Conservation (phyloP, 2,329 filamentous ascomycete species). For the Fusarium marasasianum region DNA sequence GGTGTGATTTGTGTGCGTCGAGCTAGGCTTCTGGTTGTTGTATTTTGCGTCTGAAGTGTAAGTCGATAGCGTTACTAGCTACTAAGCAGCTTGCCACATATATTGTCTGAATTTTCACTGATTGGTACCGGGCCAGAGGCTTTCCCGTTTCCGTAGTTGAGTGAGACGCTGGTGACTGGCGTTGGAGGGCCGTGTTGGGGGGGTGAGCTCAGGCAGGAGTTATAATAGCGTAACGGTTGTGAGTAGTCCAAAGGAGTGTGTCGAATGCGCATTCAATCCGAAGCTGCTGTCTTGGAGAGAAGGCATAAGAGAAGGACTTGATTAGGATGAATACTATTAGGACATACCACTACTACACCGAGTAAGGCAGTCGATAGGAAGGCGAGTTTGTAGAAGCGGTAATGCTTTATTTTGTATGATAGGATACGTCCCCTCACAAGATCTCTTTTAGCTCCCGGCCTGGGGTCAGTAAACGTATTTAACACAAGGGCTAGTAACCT, state of each 20-base stretch:
- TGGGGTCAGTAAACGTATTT: slow-evolving; percentile 44
- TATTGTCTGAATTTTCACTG: slow-evolving; percentile 33
- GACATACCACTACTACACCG: slow-evolving; percentile 18
- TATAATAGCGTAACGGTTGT: slow-evolving; percentile 33
- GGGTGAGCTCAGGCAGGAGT: slow-evolving; percentile 35
- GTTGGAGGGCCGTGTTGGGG: slow-evolving; percentile 38
- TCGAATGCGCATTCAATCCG: slow-evolving; percentile 29
- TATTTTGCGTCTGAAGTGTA: slow-evolving; percentile 38
- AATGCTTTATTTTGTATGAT: slow-evolving; percentile 42
- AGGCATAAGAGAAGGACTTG: slow-evolving; percentile 32
- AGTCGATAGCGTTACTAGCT: slow-evolving; percentile 41
- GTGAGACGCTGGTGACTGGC: slow-evolving; percentile 38
- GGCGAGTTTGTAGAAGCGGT: slow-evolving; percentile 35
- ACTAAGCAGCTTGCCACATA: slow-evolving; percentile 41
- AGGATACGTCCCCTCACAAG: slow-evolving; percentile 38
- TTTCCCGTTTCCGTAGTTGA: slow-evolving; percentile 44
- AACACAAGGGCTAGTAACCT: slow-evolving; percentile 42
- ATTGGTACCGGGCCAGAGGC: slow-evolving; percentile 39
- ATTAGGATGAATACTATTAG: slow-evolving; percentile 26
- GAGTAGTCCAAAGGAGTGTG: slow-evolving; percentile 40
- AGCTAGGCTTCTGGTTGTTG: slow-evolving; percentile 31
- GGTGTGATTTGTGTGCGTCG: slow-evolving; percentile 41
- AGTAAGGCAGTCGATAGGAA: slow-evolving; percentile 22
- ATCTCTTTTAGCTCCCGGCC: slow-evolving; percentile 42
- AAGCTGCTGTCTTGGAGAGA: slow-evolving; percentile 24